Evolutionary conservation across 2,329 filamentous ascomycete genomes (phyloP), one percentile per base, ranked within the genome.

Genomic region (Davidsoniella australis): DNA sequence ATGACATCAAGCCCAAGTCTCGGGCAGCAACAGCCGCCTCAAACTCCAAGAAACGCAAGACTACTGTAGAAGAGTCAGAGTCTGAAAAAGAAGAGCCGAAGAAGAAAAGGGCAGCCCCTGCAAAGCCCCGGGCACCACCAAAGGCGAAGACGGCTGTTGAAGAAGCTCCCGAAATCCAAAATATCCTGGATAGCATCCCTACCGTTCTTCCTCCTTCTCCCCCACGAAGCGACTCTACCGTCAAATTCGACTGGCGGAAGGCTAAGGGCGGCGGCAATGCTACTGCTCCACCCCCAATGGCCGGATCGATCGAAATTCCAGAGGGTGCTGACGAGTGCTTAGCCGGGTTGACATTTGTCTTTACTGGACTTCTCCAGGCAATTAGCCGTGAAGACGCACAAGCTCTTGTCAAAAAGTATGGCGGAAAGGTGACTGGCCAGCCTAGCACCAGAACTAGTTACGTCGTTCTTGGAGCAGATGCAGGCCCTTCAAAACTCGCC

Each of bases 361-460:
- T 98, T 58, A 98, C 93, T 0, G 91, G 91, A 20, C 72, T 95
- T 20, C 69, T 96, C 38, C 75, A 84, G 53, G 80, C 76, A 0
- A 75, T 96, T 50, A 80, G 83, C 41, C 79, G 91, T 53, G 87
- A 94, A 5, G 87, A 94, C 57, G 89, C 78, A 1, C 81, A 88
- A 56, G 79, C 75, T 41, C 69, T 98, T 16, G 85, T 96, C 50
- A 98, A 98, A 63, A 78, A 81, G 54, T 93, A 95, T 62, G 93
- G 91, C 40, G 91, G 91, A 48, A 96, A 94, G 64, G 80, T 94
- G 20, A 94, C 82, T 8, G 71, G 70, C 8, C 80, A 78, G 4
- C 91, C 93, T 17, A 96, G 89, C 61, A 83, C 80, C 59, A 96
- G 94, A 64, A 98, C 93, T 0, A 91, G 75, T 59, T 98, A 86